Conservation (phyloP, 306 rosid genomes). For the Cyclanthera cordifolia region DNA sequence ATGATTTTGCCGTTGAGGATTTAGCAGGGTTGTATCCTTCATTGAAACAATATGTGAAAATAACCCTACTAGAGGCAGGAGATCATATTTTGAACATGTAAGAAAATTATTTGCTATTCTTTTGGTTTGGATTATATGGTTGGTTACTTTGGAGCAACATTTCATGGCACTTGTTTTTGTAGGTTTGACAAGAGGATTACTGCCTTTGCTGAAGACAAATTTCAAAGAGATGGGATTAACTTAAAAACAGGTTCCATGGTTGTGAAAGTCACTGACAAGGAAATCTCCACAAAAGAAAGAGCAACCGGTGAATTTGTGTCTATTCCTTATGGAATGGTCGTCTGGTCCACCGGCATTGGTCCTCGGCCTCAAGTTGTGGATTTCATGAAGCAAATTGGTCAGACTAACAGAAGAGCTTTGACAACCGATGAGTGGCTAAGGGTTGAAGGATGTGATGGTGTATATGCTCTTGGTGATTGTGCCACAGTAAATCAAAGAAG, state of each 20-base stretch:
- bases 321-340: constrained; percentile 58
- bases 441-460: constrained; percentile 48
- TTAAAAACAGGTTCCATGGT: constrained; percentile 74
- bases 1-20: constrained; percentile 71
- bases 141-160: not conserved
- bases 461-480: constrained; percentile 66
- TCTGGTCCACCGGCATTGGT: constrained; percentile 75
- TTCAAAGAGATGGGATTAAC: constrained; percentile 56
- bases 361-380: constrained; percentile 55
- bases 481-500: constrained; percentile 60
- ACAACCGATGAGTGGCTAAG: constrained; percentile 69
- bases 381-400: constrained; percentile 76
- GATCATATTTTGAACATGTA: constrained; percentile 71
- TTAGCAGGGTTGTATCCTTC: constrained; percentile 48
- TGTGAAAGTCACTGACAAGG: constrained; percentile 43
- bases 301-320: constrained; percentile 40
- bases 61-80: constrained; percentile 64
- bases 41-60: constrained; percentile 36
- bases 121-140: not conserved
- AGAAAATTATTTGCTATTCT: constrained; percentile 2
- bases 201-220: constrained; percentile 61
- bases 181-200: constrained; percentile 79
- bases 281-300: constrained; percentile 48
- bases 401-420: constrained; percentile 46
- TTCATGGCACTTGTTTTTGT: constrained; percentile 8